phyloP scores from a whole-genome alignment of 306 rosid species.

The Cercis canadensis region DNA sequence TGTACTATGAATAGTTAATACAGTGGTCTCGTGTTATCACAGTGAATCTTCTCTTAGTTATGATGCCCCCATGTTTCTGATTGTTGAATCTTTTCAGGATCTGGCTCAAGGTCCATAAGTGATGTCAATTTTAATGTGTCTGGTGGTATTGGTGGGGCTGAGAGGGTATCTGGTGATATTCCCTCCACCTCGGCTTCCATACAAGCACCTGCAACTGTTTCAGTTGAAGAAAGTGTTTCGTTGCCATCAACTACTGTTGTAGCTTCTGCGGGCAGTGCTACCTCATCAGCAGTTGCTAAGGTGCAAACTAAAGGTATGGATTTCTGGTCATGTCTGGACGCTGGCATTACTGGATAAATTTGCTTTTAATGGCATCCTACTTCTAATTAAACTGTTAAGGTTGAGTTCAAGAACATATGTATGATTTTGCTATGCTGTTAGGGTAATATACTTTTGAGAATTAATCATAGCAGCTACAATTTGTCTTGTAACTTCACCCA shows the following conservation, averaged over 20 bases:
- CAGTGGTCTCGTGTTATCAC: slow-evolving; percentile 34
- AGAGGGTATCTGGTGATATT: slow-evolving; percentile 49
- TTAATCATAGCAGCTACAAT: no score
- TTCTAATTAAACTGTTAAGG: slow-evolving; percentile 23
- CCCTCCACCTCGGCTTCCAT: slow-evolving; percentile 56
- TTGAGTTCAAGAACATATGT: slow-evolving; percentile 11
- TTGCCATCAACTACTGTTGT: slow-evolving; percentile 46
- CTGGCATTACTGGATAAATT: slow-evolving; percentile 19
- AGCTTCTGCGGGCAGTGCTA: slow-evolving; percentile 39
- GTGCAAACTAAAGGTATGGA: slow-evolving; percentile 77
- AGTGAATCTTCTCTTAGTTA: slow-evolving; percentile 36
- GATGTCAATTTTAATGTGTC: slow-evolving; percentile 33
- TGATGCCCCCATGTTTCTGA: slow-evolving; percentile 28
- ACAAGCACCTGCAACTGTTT: slow-evolving; percentile 56
- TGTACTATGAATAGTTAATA: slow-evolving; percentile 40
- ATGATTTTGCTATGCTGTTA: no score
- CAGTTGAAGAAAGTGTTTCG: slow-evolving; percentile 49
- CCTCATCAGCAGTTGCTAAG: slow-evolving; percentile 63
- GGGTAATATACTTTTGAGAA: no score
- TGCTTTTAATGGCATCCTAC: slow-evolving; percentile 7
- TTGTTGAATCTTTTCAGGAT: slow-evolving; percentile 46
- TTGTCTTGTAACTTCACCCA: neutral
- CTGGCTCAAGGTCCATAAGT: slow-evolving; percentile 40
- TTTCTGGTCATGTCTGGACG: slow-evolving; percentile 12
- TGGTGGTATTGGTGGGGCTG: slow-evolving; percentile 42